Base-by-base conservation (phyloP, 1,139 yeast genomes). In the Hansenula lynferdii region DNA sequence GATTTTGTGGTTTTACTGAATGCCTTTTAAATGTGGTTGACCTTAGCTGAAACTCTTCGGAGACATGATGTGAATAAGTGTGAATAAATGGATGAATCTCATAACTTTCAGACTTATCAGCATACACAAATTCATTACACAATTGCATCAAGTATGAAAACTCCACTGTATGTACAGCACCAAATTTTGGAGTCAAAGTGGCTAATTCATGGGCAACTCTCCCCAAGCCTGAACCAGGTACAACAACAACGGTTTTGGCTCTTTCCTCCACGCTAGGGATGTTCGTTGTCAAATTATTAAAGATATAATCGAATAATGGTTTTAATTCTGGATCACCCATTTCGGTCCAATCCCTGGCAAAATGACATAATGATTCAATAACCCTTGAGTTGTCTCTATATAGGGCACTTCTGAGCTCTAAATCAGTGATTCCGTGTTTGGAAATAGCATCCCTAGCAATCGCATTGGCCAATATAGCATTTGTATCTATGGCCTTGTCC, bases 181-280 rank as follows among this genome's bases (percentile, higher is more conserved):
- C 60, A 45, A 68, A 47, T 3, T 40, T 15, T 11, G 58, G 54
- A 20, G 64, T 67, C 44, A 57, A 46, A 5, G 43, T 38, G 0
- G 87, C 72, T 19, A 84, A 49, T 45, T 77, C 82, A 54, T 80
- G 80, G 3, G 94, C 79, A 2, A 84, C 62, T 48, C 85, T 66
- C 0, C 95, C 94, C 31, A 82, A 64, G 0, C 95, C 96, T 1
- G 89, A 75, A 0, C 96, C 96, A 0, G 96, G 95, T 3, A 84
- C 72, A 5, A 85, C 57, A 1, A 84, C 68, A 17, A 73, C 56
- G 0, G 85, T 75, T 46, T 39, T 33, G 56, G 51, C 17, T 34
- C 46, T 41, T 11, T 45, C 37, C 5, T 60, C 58, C 0, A 43
- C 40, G 2, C 41, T 47, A 1, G 68, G 61, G 12, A 65, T 53